These are phyloP conservation scores for Aciculoconidium aculeatum DNA, from an alignment of 805 yeast genomes.

Conservation along the genomic window DNA sequence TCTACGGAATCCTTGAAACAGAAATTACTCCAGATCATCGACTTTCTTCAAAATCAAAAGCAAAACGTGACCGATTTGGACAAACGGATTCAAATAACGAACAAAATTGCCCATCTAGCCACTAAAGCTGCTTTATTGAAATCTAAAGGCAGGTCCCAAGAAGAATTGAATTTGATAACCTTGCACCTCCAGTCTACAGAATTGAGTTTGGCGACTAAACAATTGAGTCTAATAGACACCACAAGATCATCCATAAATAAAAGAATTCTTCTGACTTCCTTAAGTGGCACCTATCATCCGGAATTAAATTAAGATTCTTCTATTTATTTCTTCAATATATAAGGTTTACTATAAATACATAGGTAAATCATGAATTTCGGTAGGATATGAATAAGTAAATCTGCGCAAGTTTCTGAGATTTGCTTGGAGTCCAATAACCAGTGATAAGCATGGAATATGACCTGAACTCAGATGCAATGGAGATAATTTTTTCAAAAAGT, in stretches of 20 bases:
- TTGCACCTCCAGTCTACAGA: conserved; percentile 22
- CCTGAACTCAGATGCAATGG: no score
- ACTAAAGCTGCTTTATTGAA: conserved; percentile 13
- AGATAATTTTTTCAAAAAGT: no score
- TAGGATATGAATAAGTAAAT: no score
- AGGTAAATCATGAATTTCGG: no score
- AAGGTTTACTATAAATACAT: no score
- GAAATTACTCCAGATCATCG: conserved; percentile 18
- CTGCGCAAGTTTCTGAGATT: no score
- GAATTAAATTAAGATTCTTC: no score
- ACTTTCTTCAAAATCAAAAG: conserved; percentile 9
- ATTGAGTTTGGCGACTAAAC: conserved; percentile 25
- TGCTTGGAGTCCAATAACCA: no score
- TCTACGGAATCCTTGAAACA: conserved; percentile 18
- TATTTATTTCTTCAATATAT: no score
- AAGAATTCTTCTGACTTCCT: conserved; percentile 4
- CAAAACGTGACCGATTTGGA: conserved; percentile 7
- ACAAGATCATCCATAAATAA: conserved; percentile 5
- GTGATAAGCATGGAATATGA: no score
- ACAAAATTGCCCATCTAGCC: conserved; percentile 22
- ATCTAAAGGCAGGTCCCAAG: conserved; percentile 9
- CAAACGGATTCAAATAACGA: conserved; percentile 15
- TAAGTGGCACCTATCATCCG: no score
- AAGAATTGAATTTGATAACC: conserved; percentile 6
- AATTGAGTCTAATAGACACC: conserved; percentile 13